phyloP scores from a whole-genome alignment of 2,329 filamentous ascomycete species.

The Lasiodiplodia citricola region DNA sequence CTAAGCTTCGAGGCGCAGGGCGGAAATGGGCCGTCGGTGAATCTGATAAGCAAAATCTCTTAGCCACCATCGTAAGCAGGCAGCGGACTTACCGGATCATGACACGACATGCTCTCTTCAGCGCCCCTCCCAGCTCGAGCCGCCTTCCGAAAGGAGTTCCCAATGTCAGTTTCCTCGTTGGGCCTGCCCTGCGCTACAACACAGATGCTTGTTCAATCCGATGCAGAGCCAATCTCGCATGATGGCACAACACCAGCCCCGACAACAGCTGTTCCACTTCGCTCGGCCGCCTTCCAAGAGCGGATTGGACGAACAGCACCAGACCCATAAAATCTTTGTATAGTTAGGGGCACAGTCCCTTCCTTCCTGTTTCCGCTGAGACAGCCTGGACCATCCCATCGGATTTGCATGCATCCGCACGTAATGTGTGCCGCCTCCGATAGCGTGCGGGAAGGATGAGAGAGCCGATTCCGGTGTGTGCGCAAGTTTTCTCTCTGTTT shows the following conservation, averaged over 20 bases:
- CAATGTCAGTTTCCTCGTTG: not conserved
- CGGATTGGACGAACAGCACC: not conserved
- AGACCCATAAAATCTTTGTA: not conserved
- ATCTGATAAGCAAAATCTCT: constrained; percentile 10
- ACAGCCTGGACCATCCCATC: not conserved
- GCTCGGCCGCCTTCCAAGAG: constrained; percentile 2
- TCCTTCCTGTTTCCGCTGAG: not conserved
- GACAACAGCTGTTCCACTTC: constrained; percentile 6
- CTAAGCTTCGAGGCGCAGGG: constrained; percentile 8
- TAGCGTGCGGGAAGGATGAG: not conserved
- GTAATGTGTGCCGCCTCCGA: not conserved
- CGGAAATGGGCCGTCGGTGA: constrained; percentile 6
- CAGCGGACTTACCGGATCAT: not conserved
- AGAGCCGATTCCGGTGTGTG: constrained; percentile 1
- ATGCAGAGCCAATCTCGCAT: constrained; percentile 15
- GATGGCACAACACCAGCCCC: not conserved
- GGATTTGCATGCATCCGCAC: constrained; percentile 7
- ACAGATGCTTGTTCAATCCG: not conserved
- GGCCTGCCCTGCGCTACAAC: not conserved
- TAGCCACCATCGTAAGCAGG: not conserved
- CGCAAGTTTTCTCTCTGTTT: not conserved
- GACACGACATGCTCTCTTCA: not conserved
- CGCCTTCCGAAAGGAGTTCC: not conserved
- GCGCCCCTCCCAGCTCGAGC: not conserved
- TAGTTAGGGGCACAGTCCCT: not conserved